These are phyloP conservation scores for Cladosporium sp. DNA, from an alignment of 2,329 filamentous ascomycete species.

Conservation along the genomic window DNA sequence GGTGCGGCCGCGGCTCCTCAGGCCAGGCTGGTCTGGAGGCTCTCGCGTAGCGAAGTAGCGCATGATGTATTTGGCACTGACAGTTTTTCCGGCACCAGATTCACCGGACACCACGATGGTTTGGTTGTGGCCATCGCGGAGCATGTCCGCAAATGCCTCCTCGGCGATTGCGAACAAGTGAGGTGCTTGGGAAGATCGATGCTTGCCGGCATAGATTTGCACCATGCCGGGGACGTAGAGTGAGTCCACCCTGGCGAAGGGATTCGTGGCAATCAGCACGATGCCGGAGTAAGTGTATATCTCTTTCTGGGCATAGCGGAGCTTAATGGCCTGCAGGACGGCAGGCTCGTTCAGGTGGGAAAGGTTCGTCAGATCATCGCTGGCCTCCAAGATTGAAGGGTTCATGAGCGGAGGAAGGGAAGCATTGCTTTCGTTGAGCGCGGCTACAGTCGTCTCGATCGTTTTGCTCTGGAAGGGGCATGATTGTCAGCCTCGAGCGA, in stretches of 20 bases:
- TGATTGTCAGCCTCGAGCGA: conserved; percentile 11
- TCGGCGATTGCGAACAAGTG: conserved; percentile 99
- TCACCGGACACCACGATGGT: conserved; percentile 99
- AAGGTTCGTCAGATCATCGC: conserved; percentile 94
- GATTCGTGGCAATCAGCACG: conserved; percentile 96
- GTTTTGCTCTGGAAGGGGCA: conserved; percentile 62
- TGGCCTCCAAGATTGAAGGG: conserved; percentile 95
- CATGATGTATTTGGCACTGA: conserved; percentile 99
- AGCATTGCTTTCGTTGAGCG: conserved; percentile 71
- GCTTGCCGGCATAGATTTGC: conserved; percentile 97
- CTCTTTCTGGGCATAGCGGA: conserved; percentile 96
- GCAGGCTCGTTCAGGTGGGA: conserved; percentile 98
- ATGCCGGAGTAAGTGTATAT: conserved; percentile 99
- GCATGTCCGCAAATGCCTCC: conserved; percentile 98
- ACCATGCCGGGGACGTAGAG: conserved; percentile 99
- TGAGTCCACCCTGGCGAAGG: conserved; percentile 94
- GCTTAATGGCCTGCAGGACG: conserved; percentile 93
- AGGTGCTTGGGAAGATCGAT: conserved; percentile 91
- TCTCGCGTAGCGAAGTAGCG: conserved; percentile 98
- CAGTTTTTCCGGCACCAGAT: conserved; percentile 97
- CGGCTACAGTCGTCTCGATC: conserved; percentile 71
- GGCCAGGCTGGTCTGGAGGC: conserved; percentile 79
- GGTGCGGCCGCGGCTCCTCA: conserved; percentile 66
- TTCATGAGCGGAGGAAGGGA: conserved; percentile 94
- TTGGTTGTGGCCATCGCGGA: conserved; percentile 93